Percentiles rank a stretch among this genome's conserved stretches.
phyloP scores from a whole-genome alignment of 306 rosid species.

The Senna siamea region DNA sequence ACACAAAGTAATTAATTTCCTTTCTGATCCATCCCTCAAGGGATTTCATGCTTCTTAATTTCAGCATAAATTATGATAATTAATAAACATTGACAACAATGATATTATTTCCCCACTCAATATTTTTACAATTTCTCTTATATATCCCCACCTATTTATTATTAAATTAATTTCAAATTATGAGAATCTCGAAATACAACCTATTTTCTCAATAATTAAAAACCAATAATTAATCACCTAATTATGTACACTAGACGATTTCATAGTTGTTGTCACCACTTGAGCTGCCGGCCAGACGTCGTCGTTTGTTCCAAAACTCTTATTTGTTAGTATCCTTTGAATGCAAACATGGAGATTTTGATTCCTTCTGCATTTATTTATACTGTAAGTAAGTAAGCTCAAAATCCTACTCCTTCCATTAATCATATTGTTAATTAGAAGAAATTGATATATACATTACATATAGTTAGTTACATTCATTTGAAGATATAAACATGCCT shows the following conservation, averaged over 20 bases:
- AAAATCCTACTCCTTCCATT: background rate
- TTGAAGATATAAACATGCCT: too few species aligned
- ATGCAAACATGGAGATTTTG: background rate
- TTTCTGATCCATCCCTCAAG: background rate
- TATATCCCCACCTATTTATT: too few species aligned
- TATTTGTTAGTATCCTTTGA: constrained; percentile 19
- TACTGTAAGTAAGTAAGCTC: background rate
- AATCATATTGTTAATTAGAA: too few species aligned
- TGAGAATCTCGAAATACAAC: background rate
- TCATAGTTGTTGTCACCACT: constrained; percentile 31
- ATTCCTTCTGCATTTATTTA: constrained; percentile 23
- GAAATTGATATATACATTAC: too few species aligned
- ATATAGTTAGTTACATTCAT: too few species aligned
- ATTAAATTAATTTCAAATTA: too few species aligned
- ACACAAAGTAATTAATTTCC: background rate
- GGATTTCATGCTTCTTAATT: background rate
- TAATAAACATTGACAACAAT: background rate
- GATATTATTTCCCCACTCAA: too few species aligned
- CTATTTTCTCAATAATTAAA: too few species aligned
- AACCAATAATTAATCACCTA: too few species aligned
- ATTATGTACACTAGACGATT: background rate
- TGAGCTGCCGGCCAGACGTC: constrained; percentile 41
- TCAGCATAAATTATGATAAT: background rate
- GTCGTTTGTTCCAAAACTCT: background rate
- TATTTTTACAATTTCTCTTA: too few species aligned